Evolutionary conservation across 2,329 filamentous ascomycete species (phyloP), one percentile per base, ranked within the genome.

Genomic region (Pleoardoris graminearum): DNA sequence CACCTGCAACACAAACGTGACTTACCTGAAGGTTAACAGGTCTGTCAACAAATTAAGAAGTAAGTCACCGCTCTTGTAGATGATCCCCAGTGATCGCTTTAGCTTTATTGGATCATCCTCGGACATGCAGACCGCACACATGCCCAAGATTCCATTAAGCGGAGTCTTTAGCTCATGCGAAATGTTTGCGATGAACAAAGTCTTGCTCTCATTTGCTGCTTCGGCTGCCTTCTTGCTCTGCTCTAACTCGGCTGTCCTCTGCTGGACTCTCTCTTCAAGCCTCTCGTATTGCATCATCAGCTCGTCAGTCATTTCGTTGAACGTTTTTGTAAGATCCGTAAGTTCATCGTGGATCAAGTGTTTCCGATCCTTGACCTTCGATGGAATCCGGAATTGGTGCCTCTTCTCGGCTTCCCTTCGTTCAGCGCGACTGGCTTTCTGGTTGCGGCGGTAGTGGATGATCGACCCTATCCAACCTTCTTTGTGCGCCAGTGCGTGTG

Each of bases 201-300:
- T 97, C 76, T 99, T 99, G 79, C 90, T 95, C 75, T 96, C 90
- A 64, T 96, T 97, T 3, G 92, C 92, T n/a, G 90, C 89, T 72
- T 96, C 92, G 1, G 92, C 92, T 1, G 91, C 90, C 75, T 91
- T 90, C 71, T 96, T 96, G 76, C 88, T 95, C 55, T 90, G 84
- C 67, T 96, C 91, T 0, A 97, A 79, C 72, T 97, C 89, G 30
- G 84, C 84, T 0, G 92, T 97, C 50, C 92, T 82, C 69, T 92
- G 86, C 6, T 84, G 84, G 1, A 97, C 92, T 62, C 93, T 87
- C 51, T 93, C 86, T 70, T 97, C 92, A 1, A 97, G 78, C 10
- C 85, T 86, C 25, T 86, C 85, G 66, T 96, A 97, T 66, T 96
- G 91, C 74, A 90, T 89, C 65, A 90, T 82, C 38, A 97, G 77